phyloP scores from a whole-genome alignment of 2,329 filamentous ascomycete genomes.

The Saccharata proteae region DNA sequence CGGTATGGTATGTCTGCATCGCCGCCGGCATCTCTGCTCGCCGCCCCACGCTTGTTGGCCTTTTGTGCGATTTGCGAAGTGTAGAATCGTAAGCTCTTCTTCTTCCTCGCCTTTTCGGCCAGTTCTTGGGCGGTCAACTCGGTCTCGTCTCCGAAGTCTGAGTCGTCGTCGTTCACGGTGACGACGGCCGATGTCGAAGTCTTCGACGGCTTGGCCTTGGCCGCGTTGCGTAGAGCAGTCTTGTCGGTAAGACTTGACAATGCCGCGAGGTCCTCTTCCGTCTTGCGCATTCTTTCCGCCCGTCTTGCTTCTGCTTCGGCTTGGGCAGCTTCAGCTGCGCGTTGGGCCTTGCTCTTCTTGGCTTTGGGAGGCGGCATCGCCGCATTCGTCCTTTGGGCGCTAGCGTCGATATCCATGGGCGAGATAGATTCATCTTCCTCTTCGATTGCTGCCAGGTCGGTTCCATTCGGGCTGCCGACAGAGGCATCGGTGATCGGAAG shows the following conservation, averaged over 20 bases:
- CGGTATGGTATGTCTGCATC: slow-evolving; percentile 78
- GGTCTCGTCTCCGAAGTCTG: slow-evolving; percentile 89
- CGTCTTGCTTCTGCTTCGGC: slow-evolving; percentile 41
- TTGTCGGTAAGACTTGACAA: slow-evolving; percentile 50
- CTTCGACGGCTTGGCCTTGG: slow-evolving; percentile 26
- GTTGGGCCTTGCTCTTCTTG: slow-evolving; percentile 37
- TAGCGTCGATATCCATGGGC: slow-evolving; percentile 15
- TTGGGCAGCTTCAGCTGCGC: slow-evolving; percentile 40
- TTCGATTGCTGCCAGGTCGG: slow-evolving; percentile 24
- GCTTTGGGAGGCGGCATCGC: slow-evolving; percentile 12
- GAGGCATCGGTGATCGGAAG: slow-evolving; percentile 42
- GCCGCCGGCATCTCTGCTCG: slow-evolving; percentile 62
- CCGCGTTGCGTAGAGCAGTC: slow-evolving; percentile 35
- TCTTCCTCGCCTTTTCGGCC: slow-evolving; percentile 76
- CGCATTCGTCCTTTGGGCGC: slow-evolving; percentile 25
- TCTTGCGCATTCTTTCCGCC: slow-evolving; percentile 40
- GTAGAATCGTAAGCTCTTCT: slow-evolving; percentile 93
- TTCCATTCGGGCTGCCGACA: slow-evolving; percentile 18
- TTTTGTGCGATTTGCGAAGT: slow-evolving; percentile 96
- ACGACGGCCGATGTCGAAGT: slow-evolving; percentile 12
- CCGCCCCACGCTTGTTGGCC: slow-evolving; percentile 67
- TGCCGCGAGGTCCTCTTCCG: slow-evolving; percentile 62
- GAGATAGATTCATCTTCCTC: slow-evolving; percentile 14
- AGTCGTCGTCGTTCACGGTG: slow-evolving; percentile 50
- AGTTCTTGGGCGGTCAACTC: slow-evolving; percentile 64